phyloP scores from a whole-genome alignment of 192 early-diverging fungal genomes.

The Mortierella alpina region DNA sequence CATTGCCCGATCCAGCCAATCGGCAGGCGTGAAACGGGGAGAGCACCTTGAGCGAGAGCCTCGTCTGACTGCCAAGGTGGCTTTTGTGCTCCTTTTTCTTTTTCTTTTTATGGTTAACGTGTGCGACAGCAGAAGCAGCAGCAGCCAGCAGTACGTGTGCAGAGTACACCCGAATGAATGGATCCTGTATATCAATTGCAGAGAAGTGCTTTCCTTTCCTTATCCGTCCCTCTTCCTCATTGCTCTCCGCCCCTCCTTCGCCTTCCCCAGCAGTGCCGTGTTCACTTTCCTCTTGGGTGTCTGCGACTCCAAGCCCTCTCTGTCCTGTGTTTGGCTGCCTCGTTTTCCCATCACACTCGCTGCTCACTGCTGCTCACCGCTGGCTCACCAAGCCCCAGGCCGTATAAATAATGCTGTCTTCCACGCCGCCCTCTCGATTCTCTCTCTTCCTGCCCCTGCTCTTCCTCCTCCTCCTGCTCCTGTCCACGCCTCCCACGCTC shows the following conservation, averaged over 20 bases:
- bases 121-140: not conserved
- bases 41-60: too few species aligned
- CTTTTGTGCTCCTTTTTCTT: too few species aligned
- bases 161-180: not conserved
- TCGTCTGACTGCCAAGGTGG: too few species aligned
- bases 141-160: not conserved
- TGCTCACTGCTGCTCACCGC: not conserved
- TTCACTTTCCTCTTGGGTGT: not conserved
- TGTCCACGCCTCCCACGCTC: conserved; percentile 9
- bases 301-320: not conserved
- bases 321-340: not conserved
- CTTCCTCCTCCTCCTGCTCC: not conserved
- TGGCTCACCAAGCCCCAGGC: not conserved
- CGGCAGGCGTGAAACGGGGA: too few species aligned
- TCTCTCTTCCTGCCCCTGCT: conserved; percentile 6
- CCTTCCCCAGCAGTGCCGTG: too few species aligned
- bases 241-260: not conserved
- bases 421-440: conserved; percentile 9
- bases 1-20: too few species aligned
- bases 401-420: conserved; percentile 10
- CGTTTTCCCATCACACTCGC: not conserved
- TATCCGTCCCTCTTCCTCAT: not conserved
- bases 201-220: conserved; percentile 23
- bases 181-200: not conserved
- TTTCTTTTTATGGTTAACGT: not conserved